Conservation (phyloP, 257 asterid genomes). For the Nicotiana noctiflora region DNA sequence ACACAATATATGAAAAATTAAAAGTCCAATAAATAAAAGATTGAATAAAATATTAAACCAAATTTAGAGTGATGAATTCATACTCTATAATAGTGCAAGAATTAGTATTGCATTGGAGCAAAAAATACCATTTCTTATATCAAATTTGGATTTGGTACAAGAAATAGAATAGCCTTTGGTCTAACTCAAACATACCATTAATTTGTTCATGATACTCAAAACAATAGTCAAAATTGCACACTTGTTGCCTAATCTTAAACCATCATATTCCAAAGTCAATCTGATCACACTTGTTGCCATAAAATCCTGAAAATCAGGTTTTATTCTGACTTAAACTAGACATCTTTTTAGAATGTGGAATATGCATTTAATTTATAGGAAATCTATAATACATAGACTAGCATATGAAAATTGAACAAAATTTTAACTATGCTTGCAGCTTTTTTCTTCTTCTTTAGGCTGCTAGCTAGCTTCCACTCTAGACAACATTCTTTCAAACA, state of each 20-base stretch:
- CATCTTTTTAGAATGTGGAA: background rate
- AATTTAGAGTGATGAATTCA: too few species aligned
- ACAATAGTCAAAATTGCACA: too few species aligned
- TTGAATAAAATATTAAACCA: too few species aligned
- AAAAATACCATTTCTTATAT: too few species aligned
- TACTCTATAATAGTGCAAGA: too few species aligned
- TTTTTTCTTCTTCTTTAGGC: background rate
- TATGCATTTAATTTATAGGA: background rate
- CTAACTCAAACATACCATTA: too few species aligned
- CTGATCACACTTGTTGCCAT: background rate
- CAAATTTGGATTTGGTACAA: too few species aligned
- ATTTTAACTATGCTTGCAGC: background rate
- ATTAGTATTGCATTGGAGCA: too few species aligned
- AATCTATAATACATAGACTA: background rate
- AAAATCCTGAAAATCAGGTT: background rate
- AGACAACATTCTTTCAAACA: background rate
- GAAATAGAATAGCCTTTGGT: too few species aligned
- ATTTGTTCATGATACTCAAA: too few species aligned
- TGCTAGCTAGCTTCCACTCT: background rate
- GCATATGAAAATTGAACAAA: background rate
- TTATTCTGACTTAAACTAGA: constrained; percentile 4
- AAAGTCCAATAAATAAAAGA: too few species aligned
- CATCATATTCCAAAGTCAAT: background rate
- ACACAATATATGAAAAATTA: too few species aligned
- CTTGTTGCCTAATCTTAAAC: background rate